Conservation (phyloP, 768 basidiomycete genomes). For the Mycena latifolia region DNA sequence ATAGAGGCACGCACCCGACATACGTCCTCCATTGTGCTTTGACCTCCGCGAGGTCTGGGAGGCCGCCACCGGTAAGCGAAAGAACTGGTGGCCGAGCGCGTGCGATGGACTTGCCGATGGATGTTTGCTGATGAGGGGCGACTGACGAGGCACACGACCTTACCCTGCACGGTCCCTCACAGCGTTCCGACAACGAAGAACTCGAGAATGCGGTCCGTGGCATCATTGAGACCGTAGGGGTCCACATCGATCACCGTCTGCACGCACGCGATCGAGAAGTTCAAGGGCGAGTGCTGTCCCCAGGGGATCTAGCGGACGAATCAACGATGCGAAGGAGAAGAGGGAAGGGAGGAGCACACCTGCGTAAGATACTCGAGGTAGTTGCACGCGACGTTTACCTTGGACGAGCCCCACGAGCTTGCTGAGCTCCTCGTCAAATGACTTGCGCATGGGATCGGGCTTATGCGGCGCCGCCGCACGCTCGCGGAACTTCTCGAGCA, state of each 20-base stretch:
- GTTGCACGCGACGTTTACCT: conserved; percentile 94
- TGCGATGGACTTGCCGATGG: conserved; percentile 95
- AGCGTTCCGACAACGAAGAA: conserved; percentile 98
- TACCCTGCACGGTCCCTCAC: conserved; percentile 94
- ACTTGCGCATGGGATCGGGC: conserved; percentile 91
- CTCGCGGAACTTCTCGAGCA: conserved; percentile 93
- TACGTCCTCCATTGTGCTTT: conserved; percentile 99
- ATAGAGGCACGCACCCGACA: conserved; percentile 75
- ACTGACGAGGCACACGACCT: conserved; percentile 96
- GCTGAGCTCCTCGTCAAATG: conserved; percentile 95
- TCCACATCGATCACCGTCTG: conserved; percentile 91
- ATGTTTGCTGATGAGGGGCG: conserved; percentile 99
- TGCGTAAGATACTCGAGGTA: conserved; percentile 96
- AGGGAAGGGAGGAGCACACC: conserved; percentile 49
- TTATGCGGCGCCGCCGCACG: conserved; percentile 85
- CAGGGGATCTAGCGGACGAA: conserved; percentile 81
- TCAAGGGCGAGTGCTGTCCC: conserved; percentile 95
- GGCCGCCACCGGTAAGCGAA: conserved; percentile 95
- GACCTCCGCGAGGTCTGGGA: conserved; percentile 98
- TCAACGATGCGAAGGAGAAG: conserved; percentile 14
- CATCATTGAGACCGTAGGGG: conserved; percentile 92
- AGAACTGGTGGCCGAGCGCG: conserved; percentile 93
- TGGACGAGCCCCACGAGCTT: conserved; percentile 91
- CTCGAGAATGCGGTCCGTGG: conserved; percentile 94
- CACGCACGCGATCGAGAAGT: conserved; percentile 89